Conservation (phyloP, 495 filamentous ascomycete genomes). For the Neurospora sp. region DNA sequence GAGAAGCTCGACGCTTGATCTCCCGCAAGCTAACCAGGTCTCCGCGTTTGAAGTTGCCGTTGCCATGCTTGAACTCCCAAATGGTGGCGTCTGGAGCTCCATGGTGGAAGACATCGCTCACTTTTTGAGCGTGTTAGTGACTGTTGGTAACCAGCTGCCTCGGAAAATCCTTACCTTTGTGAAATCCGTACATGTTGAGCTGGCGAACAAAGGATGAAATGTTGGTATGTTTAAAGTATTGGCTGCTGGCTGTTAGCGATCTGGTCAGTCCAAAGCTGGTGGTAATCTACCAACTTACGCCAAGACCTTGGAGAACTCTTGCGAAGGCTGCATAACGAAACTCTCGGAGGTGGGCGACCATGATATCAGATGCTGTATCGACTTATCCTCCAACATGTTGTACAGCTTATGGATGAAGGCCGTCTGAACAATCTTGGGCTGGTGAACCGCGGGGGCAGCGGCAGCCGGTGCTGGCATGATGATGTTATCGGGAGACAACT, state of each 20-base stretch:
- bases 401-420: conserved; percentile 99
- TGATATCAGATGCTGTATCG: conserved; percentile 89
- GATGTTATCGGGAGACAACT: conserved; percentile 20
- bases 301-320: conserved; percentile 96
- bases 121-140: conserved; percentile 32
- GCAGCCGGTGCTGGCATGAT: conserved; percentile 39
- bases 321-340: conserved; percentile 95
- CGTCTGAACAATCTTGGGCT: conserved; percentile 95
- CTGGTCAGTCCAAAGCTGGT: background rate
- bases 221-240: conserved; percentile 99
- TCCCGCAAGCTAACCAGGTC: conserved; percentile 86
- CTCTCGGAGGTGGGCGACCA: conserved; percentile 92
- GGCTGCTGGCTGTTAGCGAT: conserved; percentile 31
- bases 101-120: conserved; percentile 97
- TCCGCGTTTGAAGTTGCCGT: conserved; percentile 92
- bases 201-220: conserved; percentile 97
- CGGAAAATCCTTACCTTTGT: conserved; percentile 65
- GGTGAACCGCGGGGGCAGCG: conserved; percentile 81
- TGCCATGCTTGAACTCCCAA: conserved; percentile 99
- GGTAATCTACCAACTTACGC: conserved; percentile 51
- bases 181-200: conserved; percentile 99
- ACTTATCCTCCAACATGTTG: conserved; percentile 94
- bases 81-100: conserved; percentile 90
- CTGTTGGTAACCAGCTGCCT: background rate
- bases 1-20: conserved; percentile 93